Evolutionary conservation across 345 rosid genomes (phyloP), one percentile per base, ranked within the genome.

Genomic region (Lagerstroemia speciosa): DNA sequence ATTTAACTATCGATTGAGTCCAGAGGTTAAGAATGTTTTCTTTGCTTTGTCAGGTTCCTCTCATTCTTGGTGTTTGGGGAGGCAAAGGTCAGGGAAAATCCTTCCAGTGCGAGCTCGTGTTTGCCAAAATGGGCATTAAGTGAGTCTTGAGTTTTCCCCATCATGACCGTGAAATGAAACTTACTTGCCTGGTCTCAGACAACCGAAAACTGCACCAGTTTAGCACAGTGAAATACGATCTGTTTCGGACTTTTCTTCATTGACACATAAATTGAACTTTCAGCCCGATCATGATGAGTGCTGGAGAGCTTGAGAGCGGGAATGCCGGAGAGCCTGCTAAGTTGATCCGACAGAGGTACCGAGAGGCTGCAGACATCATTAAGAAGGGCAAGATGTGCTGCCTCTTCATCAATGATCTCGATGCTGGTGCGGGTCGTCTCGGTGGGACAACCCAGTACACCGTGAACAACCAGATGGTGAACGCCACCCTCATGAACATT

Each of bases 71-170:
- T 73, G 50, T 73, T n/a, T 73, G 76, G 76, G 76, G 76, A 73
- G 76, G 76, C 53, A 73, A 73, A 48, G 76, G 76, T 34, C 76
- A 73, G 76, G 76, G 76, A 8, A 73, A 73, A 73, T 73, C 76
- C 68, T 73, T 67, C 64, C 76, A 68, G 67, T 73, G 76, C 53
- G 76, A 73, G 62, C 76, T 73, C n/a, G 76, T 73, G 37, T 73
- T 73, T 34, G 67, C 72, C 64, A 73, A 73, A 71, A 73, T 73
- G 76, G 76, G 76, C 52, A 73, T 73, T 68, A 73, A 68, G 71
- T 73, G 52, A 73, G 76, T 66, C 43, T 43, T 4, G 46, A 29
- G 24, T 29, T 38, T n/a, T 26, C 61, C 12, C 16, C 26, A 19
- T 52, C 22, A 19, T 10, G 26, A 5, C 26, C 26, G 55, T 50